phyloP scores from a whole-genome alignment of 2,329 filamentous ascomycete species.

The Fusarium tanahbumbuense region DNA sequence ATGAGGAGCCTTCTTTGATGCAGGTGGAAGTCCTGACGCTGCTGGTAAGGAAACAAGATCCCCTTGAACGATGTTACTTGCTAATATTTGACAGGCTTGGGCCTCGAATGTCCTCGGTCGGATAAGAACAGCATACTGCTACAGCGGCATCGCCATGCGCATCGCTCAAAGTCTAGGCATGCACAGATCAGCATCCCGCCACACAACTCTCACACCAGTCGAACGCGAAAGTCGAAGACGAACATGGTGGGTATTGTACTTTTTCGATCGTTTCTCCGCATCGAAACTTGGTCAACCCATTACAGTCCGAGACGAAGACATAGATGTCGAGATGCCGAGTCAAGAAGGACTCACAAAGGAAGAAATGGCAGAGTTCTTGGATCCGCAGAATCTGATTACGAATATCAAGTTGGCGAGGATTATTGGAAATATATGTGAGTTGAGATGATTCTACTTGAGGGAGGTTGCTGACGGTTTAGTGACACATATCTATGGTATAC shows the following conservation, averaged over 20 bases:
- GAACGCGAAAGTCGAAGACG: constrained; percentile 45
- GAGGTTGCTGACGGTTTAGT: constrained; percentile 13
- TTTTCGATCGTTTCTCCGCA: constrained; percentile 50
- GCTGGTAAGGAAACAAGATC: too few relatives aligned
- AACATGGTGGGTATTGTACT: constrained; percentile 52
- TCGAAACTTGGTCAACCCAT: constrained; percentile 51
- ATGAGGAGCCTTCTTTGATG: constrained; percentile 57
- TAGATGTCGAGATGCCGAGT: constrained; percentile 50
- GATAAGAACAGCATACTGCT: constrained; percentile 48
- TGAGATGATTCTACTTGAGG: accelerated
- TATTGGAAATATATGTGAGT: constrained; percentile 46
- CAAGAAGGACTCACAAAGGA: constrained; percentile 46
- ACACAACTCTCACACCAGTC: constrained; percentile 34
- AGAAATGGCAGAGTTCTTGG: constrained; percentile 47
- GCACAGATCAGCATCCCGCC: constrained; percentile 50
- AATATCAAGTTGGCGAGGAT: constrained; percentile 49
- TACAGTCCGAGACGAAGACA: constrained; percentile 48
- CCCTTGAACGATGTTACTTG: too few relatives aligned
- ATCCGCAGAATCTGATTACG: constrained; percentile 44
- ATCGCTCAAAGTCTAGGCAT: constrained; percentile 56
- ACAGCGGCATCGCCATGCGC: constrained; percentile 53
- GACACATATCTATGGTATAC: constrained; percentile 48
- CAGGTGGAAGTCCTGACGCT: constrained; percentile 56
- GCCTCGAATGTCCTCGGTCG: constrained; percentile 52
- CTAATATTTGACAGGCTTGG: constrained; percentile 44